A percentile compares a stretch with the other conserved stretches of the same genome.
Conservation (phyloP, 345 rosid genomes). For the Erucastrum elatum region DNA sequence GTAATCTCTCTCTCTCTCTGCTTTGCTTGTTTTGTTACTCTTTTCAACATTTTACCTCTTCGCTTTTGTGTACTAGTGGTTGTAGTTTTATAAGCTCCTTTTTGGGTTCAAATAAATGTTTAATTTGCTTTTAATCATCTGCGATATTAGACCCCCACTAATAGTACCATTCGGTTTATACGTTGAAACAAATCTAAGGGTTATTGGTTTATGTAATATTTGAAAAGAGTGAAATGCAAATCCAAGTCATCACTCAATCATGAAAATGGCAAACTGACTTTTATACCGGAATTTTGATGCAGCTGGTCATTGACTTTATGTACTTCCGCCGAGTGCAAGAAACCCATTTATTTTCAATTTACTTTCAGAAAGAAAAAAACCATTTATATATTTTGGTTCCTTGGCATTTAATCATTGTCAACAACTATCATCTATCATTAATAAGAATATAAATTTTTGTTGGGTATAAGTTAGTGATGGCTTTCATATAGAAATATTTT, state of each 20-base stretch:
- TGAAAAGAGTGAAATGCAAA: too few relatives aligned
- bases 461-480: background rate
- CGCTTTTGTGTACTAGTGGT: background rate
- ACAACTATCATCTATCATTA: background rate
- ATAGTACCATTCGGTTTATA: background rate
- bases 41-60: background rate
- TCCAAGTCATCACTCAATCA: background rate
- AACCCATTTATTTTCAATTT: background rate
- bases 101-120: background rate
- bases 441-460: too few relatives aligned
- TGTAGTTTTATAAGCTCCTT: background rate
- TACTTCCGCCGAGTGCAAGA: background rate
- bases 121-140: background rate
- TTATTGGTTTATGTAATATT: background rate
- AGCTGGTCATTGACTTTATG: background rate
- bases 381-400: too few relatives aligned
- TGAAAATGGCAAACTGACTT: background rate
- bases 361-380: too few relatives aligned
- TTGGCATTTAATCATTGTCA: too few relatives aligned
- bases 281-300: background rate
- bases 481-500: background rate
- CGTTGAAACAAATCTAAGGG: background rate
- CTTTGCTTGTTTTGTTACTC: background rate
- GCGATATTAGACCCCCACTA: background rate
- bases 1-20: background rate